Percentiles rank a stretch among this genome's conserved stretches.
Conservation (phyloP, 495 filamentous ascomycete genomes). For the Peziza echinospora region DNA sequence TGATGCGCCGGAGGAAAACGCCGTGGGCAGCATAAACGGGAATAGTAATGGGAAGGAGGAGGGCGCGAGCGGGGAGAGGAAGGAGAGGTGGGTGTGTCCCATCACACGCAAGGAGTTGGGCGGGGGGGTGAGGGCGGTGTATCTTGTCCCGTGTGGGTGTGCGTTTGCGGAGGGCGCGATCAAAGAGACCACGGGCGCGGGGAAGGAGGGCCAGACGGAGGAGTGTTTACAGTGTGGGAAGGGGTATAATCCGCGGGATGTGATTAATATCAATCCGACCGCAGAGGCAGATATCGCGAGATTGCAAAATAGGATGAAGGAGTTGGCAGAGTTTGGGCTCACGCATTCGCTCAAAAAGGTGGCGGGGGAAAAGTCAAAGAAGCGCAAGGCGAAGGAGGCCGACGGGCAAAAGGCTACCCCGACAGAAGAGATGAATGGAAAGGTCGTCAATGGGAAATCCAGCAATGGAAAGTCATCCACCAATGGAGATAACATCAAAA, state of each 20-base stretch:
- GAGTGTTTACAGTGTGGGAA: conserved; percentile 47
- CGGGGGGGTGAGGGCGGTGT: conserved; percentile 55
- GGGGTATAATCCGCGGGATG: conserved; percentile 48
- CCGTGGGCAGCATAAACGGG: conserved; percentile 7
- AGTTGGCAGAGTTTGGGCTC: conserved; percentile 45
- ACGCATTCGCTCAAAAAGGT: conserved; percentile 80
- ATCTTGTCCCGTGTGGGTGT: conserved; percentile 88
- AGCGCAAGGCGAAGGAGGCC: conserved; percentile 21
- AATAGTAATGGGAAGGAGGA: conserved; percentile 9
- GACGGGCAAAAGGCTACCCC: conserved; percentile 10
- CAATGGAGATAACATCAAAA: conserved; percentile 42
- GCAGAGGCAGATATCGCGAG: conserved; percentile 46
- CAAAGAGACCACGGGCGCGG: conserved; percentile 46
- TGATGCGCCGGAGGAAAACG: conserved; percentile 22
- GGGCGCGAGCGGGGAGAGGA: conserved; percentile 22
- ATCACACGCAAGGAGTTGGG: conserved; percentile 75
- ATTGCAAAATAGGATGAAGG: conserved; percentile 39
- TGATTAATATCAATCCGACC: conserved; percentile 61
- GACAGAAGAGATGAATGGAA: background rate
- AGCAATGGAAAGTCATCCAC: conserved; percentile 21
- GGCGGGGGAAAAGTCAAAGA: conserved; percentile 31
- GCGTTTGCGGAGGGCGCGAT: conserved; percentile 73
- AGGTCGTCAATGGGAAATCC: conserved; percentile 1
- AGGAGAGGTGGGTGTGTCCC: conserved; percentile 52
- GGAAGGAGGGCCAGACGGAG: conserved; percentile 18